These are phyloP conservation scores for Phoma sp. DNA, from an alignment of 2,329 filamentous ascomycete genomes.

Conservation along the genomic window DNA sequence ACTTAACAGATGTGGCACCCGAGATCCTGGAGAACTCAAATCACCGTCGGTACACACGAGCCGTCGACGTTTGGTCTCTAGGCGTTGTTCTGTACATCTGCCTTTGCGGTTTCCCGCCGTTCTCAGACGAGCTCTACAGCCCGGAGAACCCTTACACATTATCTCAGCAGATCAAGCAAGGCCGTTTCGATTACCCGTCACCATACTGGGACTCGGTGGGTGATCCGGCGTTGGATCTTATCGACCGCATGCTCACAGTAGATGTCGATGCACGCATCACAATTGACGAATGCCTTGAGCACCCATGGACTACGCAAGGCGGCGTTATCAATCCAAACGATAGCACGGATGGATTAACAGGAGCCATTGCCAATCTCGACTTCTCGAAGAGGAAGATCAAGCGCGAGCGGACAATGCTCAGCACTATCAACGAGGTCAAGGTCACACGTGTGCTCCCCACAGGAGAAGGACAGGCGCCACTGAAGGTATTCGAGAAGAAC, in stretches of 20 bases:
- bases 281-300: slow-evolving; percentile 86
- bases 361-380: slow-evolving; percentile 81
- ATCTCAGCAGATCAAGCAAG: slow-evolving; percentile 87
- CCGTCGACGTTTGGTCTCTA: slow-evolving; percentile 94
- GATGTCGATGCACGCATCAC: slow-evolving; percentile 83
- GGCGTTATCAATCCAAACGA: slow-evolving; percentile 66
- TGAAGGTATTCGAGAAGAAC: slow-evolving; percentile 51
- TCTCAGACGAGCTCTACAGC: slow-evolving; percentile 89
- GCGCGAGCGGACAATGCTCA: slow-evolving; percentile 85
- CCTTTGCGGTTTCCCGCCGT: slow-evolving; percentile 94
- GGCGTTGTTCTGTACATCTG: slow-evolving; percentile 99
- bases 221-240: slow-evolving; percentile 87
- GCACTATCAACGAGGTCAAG: slow-evolving; percentile 77
- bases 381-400: slow-evolving; percentile 80
- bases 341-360: slow-evolving; percentile 90
- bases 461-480: slow-evolving; percentile 55
- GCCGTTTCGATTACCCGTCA: slow-evolving; percentile 90
- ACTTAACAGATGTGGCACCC: slow-evolving; percentile 75
- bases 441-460: slow-evolving; percentile 65
- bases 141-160: slow-evolving; percentile 83
- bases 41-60: slow-evolving; percentile 88
- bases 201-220: slow-evolving; percentile 93
- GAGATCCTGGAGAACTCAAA: slow-evolving; percentile 87
- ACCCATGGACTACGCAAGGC: slow-evolving; percentile 80
- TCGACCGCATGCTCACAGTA: slow-evolving; percentile 92